Conservation (phyloP, 23 red algal species). For the Gracilaria gracilis region DNA sequence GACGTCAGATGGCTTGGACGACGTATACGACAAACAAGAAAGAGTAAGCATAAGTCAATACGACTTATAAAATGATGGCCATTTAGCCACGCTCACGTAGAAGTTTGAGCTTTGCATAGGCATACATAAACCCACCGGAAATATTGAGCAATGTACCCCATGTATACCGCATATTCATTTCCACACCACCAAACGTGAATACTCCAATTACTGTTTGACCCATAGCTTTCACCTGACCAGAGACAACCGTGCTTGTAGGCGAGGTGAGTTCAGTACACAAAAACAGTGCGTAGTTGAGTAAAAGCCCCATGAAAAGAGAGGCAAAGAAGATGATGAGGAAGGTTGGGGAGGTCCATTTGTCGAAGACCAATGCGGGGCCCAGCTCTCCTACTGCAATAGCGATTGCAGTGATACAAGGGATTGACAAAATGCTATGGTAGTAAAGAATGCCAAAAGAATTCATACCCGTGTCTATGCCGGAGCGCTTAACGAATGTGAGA, state of each 20-base stretch:
- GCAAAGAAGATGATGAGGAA: constrained; percentile 76
- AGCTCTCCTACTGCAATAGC: constrained; percentile 77
- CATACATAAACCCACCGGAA: constrained; percentile 79
- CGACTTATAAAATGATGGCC: not conserved
- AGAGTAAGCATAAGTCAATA: not conserved
- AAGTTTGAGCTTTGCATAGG: constrained; percentile 62
- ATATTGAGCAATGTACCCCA: constrained; percentile 81
- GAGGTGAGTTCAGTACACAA: constrained; percentile 84
- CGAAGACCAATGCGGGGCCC: constrained; percentile 22
- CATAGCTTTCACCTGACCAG: constrained; percentile 91
- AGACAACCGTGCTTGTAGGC: constrained; percentile 89
- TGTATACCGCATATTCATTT: constrained; percentile 59
- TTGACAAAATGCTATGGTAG: constrained; percentile 83
- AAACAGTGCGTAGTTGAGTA: constrained; percentile 93
- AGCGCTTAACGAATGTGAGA: constrained; percentile 88
- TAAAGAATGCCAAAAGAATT: constrained; percentile 80
- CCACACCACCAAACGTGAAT: constrained; percentile 93
- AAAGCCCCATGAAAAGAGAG: constrained; percentile 72
- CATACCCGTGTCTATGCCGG: constrained; percentile 75
- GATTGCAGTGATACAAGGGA: constrained; percentile 73
- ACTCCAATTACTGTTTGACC: constrained; percentile 83
- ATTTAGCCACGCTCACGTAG: constrained; percentile 48
- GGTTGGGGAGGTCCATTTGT: constrained; percentile 56
- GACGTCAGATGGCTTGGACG: not conserved
- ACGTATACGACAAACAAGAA: not conserved